Percentiles rank a stretch among this genome's conserved stretches.
Conservation (phyloP, 164 flowering plant genomes). For the Vitis labrusca region DNA sequence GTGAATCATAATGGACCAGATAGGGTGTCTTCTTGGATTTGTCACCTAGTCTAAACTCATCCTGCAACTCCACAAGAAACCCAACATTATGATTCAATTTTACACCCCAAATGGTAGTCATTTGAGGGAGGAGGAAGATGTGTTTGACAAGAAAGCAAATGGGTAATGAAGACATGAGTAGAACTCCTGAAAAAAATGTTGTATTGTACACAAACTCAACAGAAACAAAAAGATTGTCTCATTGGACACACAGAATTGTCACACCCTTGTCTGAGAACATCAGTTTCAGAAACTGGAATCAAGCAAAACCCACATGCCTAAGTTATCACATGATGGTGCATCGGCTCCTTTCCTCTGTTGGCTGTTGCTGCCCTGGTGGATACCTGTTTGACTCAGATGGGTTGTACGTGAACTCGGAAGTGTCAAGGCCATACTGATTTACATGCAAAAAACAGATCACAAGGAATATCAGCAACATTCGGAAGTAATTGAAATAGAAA, state of each 20-base stretch:
- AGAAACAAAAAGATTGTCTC: constrained; percentile 6
- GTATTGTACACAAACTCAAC: constrained; percentile 22
- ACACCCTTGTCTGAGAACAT: constrained; percentile 18
- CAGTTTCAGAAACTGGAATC: constrained; percentile 9
- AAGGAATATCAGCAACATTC: neutral
- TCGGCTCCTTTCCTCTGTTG: constrained; percentile 60
- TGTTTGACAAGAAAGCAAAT: neutral
- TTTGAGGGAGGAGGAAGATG: neutral
- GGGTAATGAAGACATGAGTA: neutral
- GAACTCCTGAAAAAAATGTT: constrained; percentile 13
- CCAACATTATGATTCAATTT: constrained; percentile 1
- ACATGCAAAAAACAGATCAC: neutral
- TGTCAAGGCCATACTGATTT: constrained; percentile 84
- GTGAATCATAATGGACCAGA: neutral
- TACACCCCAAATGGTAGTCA: constrained; percentile 14
- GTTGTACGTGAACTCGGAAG: constrained; percentile 83
- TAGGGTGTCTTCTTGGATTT: neutral
- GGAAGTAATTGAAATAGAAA: neutral
- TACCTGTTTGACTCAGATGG: constrained; percentile 63
- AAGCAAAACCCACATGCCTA: constrained; percentile 1
- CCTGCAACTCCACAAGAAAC: neutral
- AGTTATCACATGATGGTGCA: constrained; percentile 68
- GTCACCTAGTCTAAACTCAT: neutral
- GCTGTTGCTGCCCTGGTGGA: constrained; percentile 54
- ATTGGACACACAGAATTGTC: constrained; percentile 7